Conservation (phyloP, 768 basidiomycete genomes). For the Lyophyllum decastes region DNA sequence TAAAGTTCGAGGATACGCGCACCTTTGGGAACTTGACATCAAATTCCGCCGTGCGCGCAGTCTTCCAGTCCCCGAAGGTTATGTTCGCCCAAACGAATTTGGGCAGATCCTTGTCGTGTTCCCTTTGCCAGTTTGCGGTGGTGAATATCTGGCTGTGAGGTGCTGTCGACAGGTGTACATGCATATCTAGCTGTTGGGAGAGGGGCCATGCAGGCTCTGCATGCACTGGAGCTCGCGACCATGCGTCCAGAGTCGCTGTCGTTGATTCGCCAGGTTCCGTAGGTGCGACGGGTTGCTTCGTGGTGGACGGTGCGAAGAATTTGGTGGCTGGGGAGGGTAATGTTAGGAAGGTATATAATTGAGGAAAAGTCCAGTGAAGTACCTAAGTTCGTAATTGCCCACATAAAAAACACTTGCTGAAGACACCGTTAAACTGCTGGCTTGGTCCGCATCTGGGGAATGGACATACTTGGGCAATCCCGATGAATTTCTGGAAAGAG, state of each 20-base stretch:
- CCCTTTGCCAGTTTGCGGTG: constrained; percentile 43
- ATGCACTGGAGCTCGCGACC: constrained; percentile 53
- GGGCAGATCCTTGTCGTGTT: constrained; percentile 56
- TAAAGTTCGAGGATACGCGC: constrained; percentile 18
- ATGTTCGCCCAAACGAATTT: constrained; percentile 78
- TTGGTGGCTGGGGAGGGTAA: constrained; percentile 23
- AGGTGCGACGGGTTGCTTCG: background rate
- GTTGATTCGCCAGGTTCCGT: constrained; percentile 14
- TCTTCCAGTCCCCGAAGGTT: constrained; percentile 75
- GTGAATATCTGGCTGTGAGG: constrained; percentile 62
- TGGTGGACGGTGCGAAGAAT: constrained; percentile 19
- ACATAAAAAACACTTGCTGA: constrained; percentile 72
- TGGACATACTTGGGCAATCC: constrained; percentile 27
- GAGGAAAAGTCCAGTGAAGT: background rate
- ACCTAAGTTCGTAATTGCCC: constrained; percentile 69
- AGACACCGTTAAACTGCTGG: background rate
- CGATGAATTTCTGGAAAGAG: constrained; percentile 16
- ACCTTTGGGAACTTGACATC: constrained; percentile 73
- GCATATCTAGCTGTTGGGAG: constrained; percentile 63
- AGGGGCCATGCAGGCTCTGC: constrained; percentile 61
- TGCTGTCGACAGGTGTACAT: constrained; percentile 73
- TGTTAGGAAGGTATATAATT: background rate
- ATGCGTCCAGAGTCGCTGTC: constrained; percentile 43
- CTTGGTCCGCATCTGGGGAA: background rate
- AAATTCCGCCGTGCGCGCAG: constrained; percentile 54